Evolutionary conservation across 306 rosid genomes (phyloP), one percentile per base, ranked within the genome.

Genomic region (Canavalia gladiata): DNA sequence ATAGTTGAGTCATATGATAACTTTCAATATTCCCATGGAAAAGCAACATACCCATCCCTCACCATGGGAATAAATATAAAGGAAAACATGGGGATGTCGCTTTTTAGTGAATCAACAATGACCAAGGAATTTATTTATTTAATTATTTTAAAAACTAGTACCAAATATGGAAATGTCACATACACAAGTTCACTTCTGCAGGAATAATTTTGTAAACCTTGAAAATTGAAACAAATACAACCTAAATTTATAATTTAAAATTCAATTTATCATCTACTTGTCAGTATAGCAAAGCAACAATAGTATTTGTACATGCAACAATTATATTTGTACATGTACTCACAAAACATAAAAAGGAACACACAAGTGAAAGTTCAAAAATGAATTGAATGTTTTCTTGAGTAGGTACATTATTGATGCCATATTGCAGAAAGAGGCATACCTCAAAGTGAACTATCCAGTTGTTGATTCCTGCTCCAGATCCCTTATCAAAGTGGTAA

Each of bases 381-480:
- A 28, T 6, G 31, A 68, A 75, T 69, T 45, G 52, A 70, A 41
- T 13, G 37, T 13, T 59, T 77, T 66, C 41, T 18, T 28, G 63
- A 71, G 67, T 68, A 71, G n/a, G 67, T 76, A 56, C 59, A 35
- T 67, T 7, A 55, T 55, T 12, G 60, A 33, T 34, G 45, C 51
- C 6, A 75, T 54, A 25, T 79, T 75, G 71, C 46, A 43, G 81
- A 82, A 83, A 79, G 52, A 68, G 66, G 80, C 81, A 82, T 76
- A 95, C 99, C 97, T 93, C 99, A 52, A 93, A 47, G 72, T 89
- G 92, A 82, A 95, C 86, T 66, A 93, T 85, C 99, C 97, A 95
- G 86, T 91, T 95, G 82, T 95, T 85, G 57, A 91, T 59, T 37
- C 99, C 99, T 25, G 95, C 80, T 63, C 97, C 97, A 77, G 71